A percentile compares a stretch with the other conserved stretches of the same genome.
phyloP scores from a whole-genome alignment of 177 flowering plant genomes.

The Vitis hybrid region DNA sequence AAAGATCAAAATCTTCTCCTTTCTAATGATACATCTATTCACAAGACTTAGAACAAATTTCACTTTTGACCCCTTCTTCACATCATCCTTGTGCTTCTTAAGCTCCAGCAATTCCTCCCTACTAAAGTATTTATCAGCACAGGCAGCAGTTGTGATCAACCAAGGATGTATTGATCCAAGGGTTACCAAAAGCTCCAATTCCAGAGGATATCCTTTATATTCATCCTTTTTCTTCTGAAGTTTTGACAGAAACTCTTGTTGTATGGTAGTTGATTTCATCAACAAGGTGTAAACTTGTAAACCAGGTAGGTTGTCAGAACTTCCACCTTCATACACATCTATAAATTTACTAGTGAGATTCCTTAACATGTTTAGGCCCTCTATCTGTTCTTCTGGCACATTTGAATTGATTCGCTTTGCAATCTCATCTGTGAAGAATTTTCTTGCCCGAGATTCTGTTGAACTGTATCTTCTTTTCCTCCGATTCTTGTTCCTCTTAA shows the following conservation, averaged over 20 bases:
- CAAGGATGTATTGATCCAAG: slow-evolving; percentile 89
- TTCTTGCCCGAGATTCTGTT: slow-evolving; percentile 68
- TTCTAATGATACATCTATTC: slow-evolving; percentile 46
- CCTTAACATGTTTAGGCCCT: slow-evolving; percentile 62
- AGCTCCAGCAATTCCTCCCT: slow-evolving; percentile 44
- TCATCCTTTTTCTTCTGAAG: slow-evolving; percentile 44
- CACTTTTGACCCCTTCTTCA: slow-evolving; percentile 74
- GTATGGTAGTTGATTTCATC: slow-evolving; percentile 73
- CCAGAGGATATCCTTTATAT: slow-evolving; percentile 57
- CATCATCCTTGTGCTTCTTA: slow-evolving; percentile 45
- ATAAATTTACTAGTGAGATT: slow-evolving; percentile 66
- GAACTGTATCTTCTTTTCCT: slow-evolving; percentile 26
- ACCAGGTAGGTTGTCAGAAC: slow-evolving; percentile 71
- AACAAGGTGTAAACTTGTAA: slow-evolving; percentile 74
- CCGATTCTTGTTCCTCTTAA: slow-evolving; percentile 36
- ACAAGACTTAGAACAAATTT: slow-evolving; percentile 79
- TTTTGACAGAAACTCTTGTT: slow-evolving; percentile 51
- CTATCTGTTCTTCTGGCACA: slow-evolving; percentile 42
- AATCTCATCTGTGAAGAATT: slow-evolving; percentile 64
- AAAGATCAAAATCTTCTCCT: slow-evolving; percentile 79
- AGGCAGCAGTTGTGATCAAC: slow-evolving; percentile 59
- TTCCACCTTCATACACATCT: slow-evolving; percentile 72
- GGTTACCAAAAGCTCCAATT: slow-evolving; percentile 75
- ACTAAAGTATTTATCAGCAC: slow-evolving; percentile 47
- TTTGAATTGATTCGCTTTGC: slow-evolving; percentile 59